Evolutionary conservation across 768 basidiomycete genomes (phyloP), one percentile per base, ranked within the genome.

Genomic region (Peribolospora baueri): DNA sequence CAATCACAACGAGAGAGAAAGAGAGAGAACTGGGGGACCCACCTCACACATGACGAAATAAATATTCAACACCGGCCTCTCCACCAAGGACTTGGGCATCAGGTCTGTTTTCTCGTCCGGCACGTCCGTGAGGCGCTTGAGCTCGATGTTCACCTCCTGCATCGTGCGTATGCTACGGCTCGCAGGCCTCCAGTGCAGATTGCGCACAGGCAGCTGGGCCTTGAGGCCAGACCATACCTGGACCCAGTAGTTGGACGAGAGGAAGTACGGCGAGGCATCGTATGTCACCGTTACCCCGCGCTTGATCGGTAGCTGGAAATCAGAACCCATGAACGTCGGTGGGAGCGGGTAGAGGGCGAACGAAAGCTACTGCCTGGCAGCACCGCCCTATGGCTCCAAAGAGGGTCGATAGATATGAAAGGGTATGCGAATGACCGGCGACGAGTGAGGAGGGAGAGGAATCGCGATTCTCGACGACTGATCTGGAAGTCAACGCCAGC

Each of bases 21-120:
- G 43, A 57, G n/a, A 25, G 3, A 46, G 39, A 39, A n/a, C 38
- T 4, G 7, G 13, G 11, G 1, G 57, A 65, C 73, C 65, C 64
- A 90, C 91, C 70, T 95, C 88, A 69, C 88, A 95, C 50, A 78
- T 73, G 48, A 86, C 77, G 56, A 97, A 73, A 61, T 81, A 88
- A 39, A 93, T 66, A 66, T 91, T 84, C 54, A 25, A 42, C 51
- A 97, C 69, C 0, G 91, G 87, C 60, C 77, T 81, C 64, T 90
- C 87, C 55, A 97, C 69, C 11, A 95, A 65, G 25, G 81, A 71
- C 66, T 84, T 82, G 25, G 83, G 81, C 3, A 77, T 71, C 60
- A 75, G 75, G 65, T 83, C 84, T 59, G 82, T 82, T 47, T 78
- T 76, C 51, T 80, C 64, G 42, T 73, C 72, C 59, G 81, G 80